A percentile compares a stretch with the other conserved stretches of the same genome.
Evolutionary conservation across 495 filamentous ascomycete genomes (phyloP).

Genomic region (Cetradonia linearis): DNA sequence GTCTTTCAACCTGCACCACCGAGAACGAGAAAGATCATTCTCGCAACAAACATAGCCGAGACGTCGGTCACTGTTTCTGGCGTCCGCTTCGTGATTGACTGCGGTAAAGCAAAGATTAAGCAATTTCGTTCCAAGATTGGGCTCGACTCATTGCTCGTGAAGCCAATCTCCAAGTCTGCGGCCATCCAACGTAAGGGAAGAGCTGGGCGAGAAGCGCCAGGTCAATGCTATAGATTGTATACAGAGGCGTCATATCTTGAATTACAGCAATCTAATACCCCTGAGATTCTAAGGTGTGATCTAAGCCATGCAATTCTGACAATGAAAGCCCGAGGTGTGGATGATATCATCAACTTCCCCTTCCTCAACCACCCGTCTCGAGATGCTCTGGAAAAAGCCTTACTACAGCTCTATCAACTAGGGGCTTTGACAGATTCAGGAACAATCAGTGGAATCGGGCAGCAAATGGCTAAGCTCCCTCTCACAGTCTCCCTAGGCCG

Average conservation of each 20-base stretch:
- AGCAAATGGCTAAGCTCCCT: slow-evolving; percentile 71
- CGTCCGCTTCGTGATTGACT: slow-evolving; percentile 83
- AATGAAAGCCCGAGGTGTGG: slow-evolving; percentile 85
- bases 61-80: slow-evolving; percentile 95
- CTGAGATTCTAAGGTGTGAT: slow-evolving; percentile 88
- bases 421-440: slow-evolving; percentile 65
- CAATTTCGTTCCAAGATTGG: slow-evolving; percentile 77
- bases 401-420: slow-evolving; percentile 69
- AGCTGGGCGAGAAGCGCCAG: slow-evolving; percentile 83
- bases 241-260: slow-evolving; percentile 66
- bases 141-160: slow-evolving; percentile 82
- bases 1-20: slow-evolving; percentile 72
- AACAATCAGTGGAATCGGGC: slow-evolving; percentile 60
- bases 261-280: slow-evolving; percentile 63
- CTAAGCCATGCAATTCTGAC: slow-evolving; percentile 75
- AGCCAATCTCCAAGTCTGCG: slow-evolving; percentile 85
- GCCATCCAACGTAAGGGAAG: slow-evolving; percentile 88
- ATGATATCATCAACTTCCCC: slow-evolving; percentile 73
- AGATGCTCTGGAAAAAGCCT: slow-evolving; percentile 70
- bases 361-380: slow-evolving; percentile 72
- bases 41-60: slow-evolving; percentile 95
- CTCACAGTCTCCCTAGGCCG: slow-evolving; percentile 72
- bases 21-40: slow-evolving; percentile 74
- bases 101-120: slow-evolving; percentile 89
- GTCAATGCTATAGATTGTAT: slow-evolving; percentile 83